Percentiles rank a stretch among this genome's conserved stretches.
These are phyloP conservation scores for Sphaerostilbella broomeana DNA, from an alignment of 2,329 filamentous ascomycete genomes.

Conservation along the genomic window DNA sequence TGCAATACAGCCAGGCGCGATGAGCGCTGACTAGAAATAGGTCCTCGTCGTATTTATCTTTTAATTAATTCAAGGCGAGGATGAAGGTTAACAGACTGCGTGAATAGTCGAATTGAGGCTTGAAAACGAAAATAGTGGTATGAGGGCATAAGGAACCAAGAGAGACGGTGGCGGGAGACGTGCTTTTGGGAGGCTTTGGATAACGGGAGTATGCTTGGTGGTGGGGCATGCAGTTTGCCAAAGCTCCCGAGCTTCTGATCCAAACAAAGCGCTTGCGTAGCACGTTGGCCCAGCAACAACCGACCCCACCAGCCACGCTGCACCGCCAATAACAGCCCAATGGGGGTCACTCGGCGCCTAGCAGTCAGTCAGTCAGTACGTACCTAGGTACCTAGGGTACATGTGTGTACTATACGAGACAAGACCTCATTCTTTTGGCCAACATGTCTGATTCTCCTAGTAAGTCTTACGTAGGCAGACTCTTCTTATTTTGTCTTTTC, in stretches of 20 bases:
- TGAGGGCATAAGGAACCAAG: too few species aligned
- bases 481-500: too few species aligned
- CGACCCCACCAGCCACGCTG: neutral
- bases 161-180: too few species aligned
- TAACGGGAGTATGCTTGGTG: neutral
- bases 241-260: conserved; percentile 4
- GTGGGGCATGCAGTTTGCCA: neutral
- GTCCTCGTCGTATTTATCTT: too few species aligned
- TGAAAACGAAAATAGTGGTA: too few species aligned
- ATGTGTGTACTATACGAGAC: neutral
- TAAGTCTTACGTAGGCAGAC: neutral
- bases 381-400: neutral
- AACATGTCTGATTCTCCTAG: neutral
- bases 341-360: too few species aligned
- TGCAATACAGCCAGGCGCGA: conserved; percentile 7
- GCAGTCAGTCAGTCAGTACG: too few species aligned
- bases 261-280: conserved; percentile 11
- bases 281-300: conserved; percentile 12
- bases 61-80: too few species aligned
- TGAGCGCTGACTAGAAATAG: too few species aligned
- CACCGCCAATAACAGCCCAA: too few species aligned
- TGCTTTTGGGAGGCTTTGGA: neutral
- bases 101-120: too few species aligned
- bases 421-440: neutral
- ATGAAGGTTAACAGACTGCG: too few species aligned